Base-by-base conservation (phyloP, 108 stramenopile species). In the Nannochloropsis oceanica region DNA sequence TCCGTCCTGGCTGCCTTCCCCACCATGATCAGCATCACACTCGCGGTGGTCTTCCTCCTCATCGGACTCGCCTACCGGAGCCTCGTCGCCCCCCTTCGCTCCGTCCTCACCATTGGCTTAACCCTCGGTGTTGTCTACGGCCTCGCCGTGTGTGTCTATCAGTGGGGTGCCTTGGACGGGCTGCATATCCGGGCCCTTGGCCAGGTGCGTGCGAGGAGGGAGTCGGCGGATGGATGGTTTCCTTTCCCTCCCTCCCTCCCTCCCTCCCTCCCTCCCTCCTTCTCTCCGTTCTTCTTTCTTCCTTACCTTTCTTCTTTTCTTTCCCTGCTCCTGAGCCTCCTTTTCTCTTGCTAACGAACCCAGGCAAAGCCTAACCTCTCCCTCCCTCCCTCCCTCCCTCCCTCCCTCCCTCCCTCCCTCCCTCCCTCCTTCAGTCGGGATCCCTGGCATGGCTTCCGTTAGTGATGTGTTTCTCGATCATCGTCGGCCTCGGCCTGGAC, bases 401-500 rank as follows among this genome's bases (percentile, higher is more conserved):
- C 59, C 59, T 73, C 59, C n/a, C 7, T 7, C 2, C 2, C 18
- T 73, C 22, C 8, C 59, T 73, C 59, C 59, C n/a, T 73, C 2
- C 22, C n/a, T n/a, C n/a, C 59, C 59, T 73, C n/a, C 22, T 18
- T 25, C 44, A 27, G 27, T 84, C 86, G 13, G 82, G 85, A 12
- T 83, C 86, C 73, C 27, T 92, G 43, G 90, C 84, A 12, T 92
- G 91, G 90, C 85, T 91, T 18, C 88, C 87, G 26, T 91, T 91
- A 7, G 85, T 92, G 73, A 82, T 92, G 85, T 86, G 85, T 24
- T 91, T 92, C 85, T 86, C 89, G 25, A 89, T 92, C 44, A 81
- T 89, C 81, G 92, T 91, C 18, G 92, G 92, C 25, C 86, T 92
- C 13, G 90, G 84, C 0, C 79, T 90, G 43, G 92, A 92, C 84